A percentile compares a stretch with the other conserved stretches of the same genome.
Conservation (phyloP, 2,329 filamentous ascomycete species). For the Penicillium carneum region DNA sequence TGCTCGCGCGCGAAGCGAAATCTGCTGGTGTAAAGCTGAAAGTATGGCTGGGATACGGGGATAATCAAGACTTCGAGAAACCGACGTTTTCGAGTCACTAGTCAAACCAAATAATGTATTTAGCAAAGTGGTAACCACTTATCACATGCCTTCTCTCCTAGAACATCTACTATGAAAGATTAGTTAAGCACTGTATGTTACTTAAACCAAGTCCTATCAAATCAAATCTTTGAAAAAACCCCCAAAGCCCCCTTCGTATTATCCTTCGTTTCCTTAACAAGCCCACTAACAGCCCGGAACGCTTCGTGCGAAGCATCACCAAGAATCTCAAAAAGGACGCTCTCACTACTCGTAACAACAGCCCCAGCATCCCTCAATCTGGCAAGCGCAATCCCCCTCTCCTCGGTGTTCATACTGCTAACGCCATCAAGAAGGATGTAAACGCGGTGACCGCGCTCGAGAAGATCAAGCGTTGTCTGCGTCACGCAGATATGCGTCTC, state of each 20-base stretch:
- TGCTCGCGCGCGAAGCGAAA: constrained; percentile 10
- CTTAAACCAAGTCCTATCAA: background rate
- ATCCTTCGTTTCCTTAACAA: constrained; percentile 79
- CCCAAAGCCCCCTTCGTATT: constrained; percentile 74
- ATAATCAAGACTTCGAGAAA: background rate
- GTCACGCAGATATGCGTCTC: constrained; percentile 94
- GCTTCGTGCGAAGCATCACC: constrained; percentile 75
- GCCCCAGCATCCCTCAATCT: constrained; percentile 78
- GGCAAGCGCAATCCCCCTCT: constrained; percentile 79
- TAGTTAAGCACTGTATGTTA: too few species aligned
- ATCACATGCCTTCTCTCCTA: background rate
- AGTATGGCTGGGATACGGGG: constrained; percentile 12
- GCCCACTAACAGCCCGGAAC: constrained; percentile 74
- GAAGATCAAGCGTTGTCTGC: constrained; percentile 85
- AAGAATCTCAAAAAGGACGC: constrained; percentile 86
- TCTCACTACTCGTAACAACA: constrained; percentile 84
- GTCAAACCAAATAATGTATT: background rate
- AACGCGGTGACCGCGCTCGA: constrained; percentile 76
- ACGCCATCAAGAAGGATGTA: constrained; percentile 90
- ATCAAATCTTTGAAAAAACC: constrained; percentile 67
- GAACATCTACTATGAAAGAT: background rate
- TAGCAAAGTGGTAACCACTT: background rate
- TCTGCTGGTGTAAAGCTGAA: constrained; percentile 12
- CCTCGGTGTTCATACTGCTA: constrained; percentile 82
- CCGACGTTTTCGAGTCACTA: constrained; percentile 10